Evolutionary conservation across 179 eudicot species (phyloP).

Genomic region (Beta corolliflora): DNA sequence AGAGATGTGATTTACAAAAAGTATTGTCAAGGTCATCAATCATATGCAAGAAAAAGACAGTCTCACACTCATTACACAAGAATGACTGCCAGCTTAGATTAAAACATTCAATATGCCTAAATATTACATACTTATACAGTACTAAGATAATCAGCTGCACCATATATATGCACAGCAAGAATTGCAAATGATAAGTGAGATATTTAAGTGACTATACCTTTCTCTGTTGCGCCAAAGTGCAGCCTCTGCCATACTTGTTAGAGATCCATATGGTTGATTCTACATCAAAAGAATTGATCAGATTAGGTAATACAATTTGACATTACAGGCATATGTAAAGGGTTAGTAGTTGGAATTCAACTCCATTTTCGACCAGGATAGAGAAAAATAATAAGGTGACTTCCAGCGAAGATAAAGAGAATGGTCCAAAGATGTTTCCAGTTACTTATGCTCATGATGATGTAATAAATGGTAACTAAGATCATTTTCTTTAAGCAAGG

Average conservation of each 20-base stretch:
- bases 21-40: not conserved
- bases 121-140: not conserved
- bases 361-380: not conserved
- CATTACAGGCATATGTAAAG: not conserved
- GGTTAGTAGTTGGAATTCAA: not conserved
- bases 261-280: constrained; percentile 12
- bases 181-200: not conserved
- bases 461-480: not conserved
- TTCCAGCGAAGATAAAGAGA: not conserved
- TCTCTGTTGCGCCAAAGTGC: not conserved
- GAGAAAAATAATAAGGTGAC: not conserved
- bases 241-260: not conserved
- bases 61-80: not conserved
- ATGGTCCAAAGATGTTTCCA: not conserved
- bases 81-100: not conserved
- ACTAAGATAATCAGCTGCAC: no score
- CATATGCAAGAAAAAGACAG: not conserved
- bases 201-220: not conserved
- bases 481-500: not conserved
- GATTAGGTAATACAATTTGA: not conserved
- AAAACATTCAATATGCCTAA: not conserved
- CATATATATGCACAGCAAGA: not conserved
- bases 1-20: constrained; percentile 2
- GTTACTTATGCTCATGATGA: not conserved
- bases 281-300: not conserved